A percentile compares a stretch with the other conserved stretches of the same genome.
Conservation (phyloP, 805 yeast species). For the Brettanomyces naardenensis region DNA sequence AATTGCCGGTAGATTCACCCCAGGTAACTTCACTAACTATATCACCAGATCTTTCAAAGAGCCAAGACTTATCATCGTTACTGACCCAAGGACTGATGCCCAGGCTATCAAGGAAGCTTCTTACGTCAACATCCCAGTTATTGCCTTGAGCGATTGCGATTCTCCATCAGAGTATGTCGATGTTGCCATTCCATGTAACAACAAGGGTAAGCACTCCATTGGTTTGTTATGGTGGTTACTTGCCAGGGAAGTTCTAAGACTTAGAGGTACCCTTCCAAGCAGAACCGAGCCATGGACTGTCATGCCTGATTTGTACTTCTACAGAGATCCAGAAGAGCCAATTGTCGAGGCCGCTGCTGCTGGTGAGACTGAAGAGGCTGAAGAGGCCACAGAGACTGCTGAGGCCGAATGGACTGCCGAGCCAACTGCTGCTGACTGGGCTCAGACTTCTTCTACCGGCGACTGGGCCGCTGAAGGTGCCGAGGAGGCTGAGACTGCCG, state of each 20-base stretch:
- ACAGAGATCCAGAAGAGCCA: constrained; percentile 99
- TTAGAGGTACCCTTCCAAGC: constrained; percentile 95
- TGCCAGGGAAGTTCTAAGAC: constrained; percentile 98
- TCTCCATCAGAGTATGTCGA: constrained; percentile 98
- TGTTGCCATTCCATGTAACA: constrained; percentile 99
- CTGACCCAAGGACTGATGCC: constrained; percentile 99
- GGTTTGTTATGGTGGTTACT: constrained; percentile 99
- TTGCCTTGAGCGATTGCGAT: constrained; percentile 97
- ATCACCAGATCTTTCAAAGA: constrained; percentile 99
- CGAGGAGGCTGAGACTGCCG: constrained; percentile 40
- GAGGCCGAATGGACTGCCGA: constrained; percentile 53
- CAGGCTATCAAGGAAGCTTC: constrained; percentile 99
- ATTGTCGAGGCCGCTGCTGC: constrained; percentile 64
- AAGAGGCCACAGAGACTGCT: constrained; percentile 43
- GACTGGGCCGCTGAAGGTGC: constrained; percentile 56
- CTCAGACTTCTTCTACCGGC: constrained; percentile 46
- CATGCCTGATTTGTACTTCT: constrained; percentile 99
- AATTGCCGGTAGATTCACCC: constrained; percentile 99
- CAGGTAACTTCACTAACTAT: constrained; percentile 99
- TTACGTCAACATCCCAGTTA: constrained; percentile 99
- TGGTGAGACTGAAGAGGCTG: constrained; percentile 61
- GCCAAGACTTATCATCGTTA: constrained; percentile 98
- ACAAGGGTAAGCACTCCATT: constrained; percentile 99
- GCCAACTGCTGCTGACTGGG: constrained; percentile 69
- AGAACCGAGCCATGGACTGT: constrained; percentile 97